phyloP scores from a whole-genome alignment of 768 basidiomycete species.

The Galerina sulciceps region DNA sequence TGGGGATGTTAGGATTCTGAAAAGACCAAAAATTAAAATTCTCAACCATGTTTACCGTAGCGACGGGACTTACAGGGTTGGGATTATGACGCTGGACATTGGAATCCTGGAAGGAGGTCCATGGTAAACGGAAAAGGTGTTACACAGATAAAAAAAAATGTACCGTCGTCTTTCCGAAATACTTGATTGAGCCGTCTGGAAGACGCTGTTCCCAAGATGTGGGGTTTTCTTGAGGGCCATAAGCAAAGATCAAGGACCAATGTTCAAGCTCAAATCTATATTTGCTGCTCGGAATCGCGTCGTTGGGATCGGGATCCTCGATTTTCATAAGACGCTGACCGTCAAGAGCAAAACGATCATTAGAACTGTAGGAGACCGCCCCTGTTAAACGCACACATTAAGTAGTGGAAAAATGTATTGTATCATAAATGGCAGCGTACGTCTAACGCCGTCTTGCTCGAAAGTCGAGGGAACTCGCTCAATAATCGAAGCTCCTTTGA shows the following conservation, averaged over 20 bases:
- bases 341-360: slow-evolving; percentile 2
- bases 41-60: no score
- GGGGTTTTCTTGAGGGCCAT: background rate
- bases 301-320: background rate
- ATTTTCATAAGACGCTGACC: background rate
- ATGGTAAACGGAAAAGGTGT: background rate
- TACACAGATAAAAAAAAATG: background rate
- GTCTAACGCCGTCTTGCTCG: background rate
- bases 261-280: slow-evolving; percentile 6
- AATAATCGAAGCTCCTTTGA: background rate
- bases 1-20: no score
- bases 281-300: background rate
- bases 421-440: no score
- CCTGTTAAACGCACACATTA: background rate
- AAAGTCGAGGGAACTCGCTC: background rate
- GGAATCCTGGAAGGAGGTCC: no score
- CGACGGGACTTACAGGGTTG: no score
- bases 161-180: background rate
- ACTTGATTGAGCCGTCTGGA: background rate
- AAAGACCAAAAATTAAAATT: no score
- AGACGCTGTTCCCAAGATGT: slow-evolving; percentile 1
- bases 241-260: background rate
- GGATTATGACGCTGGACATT: background rate
- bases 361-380: background rate
- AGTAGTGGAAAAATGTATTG: background rate